These are phyloP conservation scores for Colletotrichum scovillei DNA, from an alignment of 2,329 filamentous ascomycete genomes.

Conservation along the genomic window DNA sequence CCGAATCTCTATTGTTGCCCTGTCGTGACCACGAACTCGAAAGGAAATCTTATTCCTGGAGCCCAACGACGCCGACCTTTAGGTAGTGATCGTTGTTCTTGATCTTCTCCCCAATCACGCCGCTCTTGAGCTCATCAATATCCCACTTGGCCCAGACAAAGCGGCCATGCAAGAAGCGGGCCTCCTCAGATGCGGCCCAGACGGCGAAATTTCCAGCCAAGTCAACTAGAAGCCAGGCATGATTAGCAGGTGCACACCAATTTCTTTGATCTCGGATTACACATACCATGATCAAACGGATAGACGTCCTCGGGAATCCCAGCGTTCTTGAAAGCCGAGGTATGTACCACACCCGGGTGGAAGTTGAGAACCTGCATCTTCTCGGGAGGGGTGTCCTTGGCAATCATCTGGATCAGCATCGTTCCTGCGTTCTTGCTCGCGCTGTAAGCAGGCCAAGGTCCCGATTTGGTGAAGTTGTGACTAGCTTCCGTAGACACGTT, in stretches of 20 bases:
- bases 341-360: conserved; percentile 52
- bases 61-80: conserved; percentile 22
- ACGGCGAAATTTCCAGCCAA: conserved; percentile 44
- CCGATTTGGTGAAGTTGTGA: conserved; percentile 42
- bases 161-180: conserved; percentile 51
- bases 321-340: conserved; percentile 40
- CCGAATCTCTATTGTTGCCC: too few relatives aligned
- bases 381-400: conserved; percentile 45
- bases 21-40: too few relatives aligned
- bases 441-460: conserved; percentile 44
- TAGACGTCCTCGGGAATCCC: conserved; percentile 40
- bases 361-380: conserved; percentile 52
- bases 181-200: conserved; percentile 52
- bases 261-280: neutral
- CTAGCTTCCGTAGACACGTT: conserved; percentile 44
- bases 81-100: conserved; percentile 37
- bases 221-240: neutral
- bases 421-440: conserved; percentile 52
- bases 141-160: conserved; percentile 56
- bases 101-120: conserved; percentile 29
- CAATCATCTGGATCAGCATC: conserved; percentile 50
- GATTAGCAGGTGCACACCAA: neutral
- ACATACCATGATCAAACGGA: conserved; percentile 43
- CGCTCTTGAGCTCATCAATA: conserved; percentile 48
- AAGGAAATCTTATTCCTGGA: neutral